phyloP scores from a whole-genome alignment of 495 filamentous ascomycete genomes.

The Amniculicola lignicola region DNA sequence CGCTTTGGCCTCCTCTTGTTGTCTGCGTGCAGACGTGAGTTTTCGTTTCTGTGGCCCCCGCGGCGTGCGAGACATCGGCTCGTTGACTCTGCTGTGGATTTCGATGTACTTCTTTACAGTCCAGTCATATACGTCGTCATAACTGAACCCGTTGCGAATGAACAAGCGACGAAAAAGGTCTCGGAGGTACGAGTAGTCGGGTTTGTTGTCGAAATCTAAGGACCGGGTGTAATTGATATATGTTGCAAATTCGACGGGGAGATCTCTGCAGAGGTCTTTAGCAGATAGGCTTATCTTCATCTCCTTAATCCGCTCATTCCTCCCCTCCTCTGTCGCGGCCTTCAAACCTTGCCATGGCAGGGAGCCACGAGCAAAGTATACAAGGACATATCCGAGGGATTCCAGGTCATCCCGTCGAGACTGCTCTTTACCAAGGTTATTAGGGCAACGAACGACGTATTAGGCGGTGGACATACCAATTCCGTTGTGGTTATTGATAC shows the following conservation, averaged over 20 bases:
- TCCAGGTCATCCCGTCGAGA: conserved; percentile 99
- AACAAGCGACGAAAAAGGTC: conserved; percentile 99
- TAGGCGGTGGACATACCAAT: conserved; percentile 59
- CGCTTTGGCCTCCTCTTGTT: too few relatives aligned
- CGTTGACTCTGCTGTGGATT: too few relatives aligned
- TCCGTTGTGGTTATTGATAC: conserved; percentile 98
- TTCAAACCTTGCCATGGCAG: conserved; percentile 99
- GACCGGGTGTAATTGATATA: conserved; percentile 99
- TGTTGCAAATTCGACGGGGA: conserved; percentile 99
- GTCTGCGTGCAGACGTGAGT: too few relatives aligned
- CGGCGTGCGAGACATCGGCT: too few relatives aligned
- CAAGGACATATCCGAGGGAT: conserved; percentile 98
- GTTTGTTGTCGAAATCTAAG: conserved; percentile 99
- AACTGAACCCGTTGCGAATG: conserved; percentile 98
- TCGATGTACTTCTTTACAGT: conserved; percentile 99
- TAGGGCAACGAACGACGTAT: not conserved
- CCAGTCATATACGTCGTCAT: conserved; percentile 99
- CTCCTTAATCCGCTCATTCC: conserved; percentile 99
- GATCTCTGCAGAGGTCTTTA: conserved; percentile 97
- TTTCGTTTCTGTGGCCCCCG: too few relatives aligned
- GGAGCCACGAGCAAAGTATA: conserved; percentile 99
- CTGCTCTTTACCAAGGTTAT: conserved; percentile 65
- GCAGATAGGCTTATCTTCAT: conserved; percentile 99
- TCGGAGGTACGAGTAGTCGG: conserved; percentile 98
- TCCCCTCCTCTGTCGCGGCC: conserved; percentile 99